Percentiles rank a stretch among this genome's conserved stretches.
phyloP scores from a whole-genome alignment of 768 basidiomycete genomes.

The Grammothele lineata region DNA sequence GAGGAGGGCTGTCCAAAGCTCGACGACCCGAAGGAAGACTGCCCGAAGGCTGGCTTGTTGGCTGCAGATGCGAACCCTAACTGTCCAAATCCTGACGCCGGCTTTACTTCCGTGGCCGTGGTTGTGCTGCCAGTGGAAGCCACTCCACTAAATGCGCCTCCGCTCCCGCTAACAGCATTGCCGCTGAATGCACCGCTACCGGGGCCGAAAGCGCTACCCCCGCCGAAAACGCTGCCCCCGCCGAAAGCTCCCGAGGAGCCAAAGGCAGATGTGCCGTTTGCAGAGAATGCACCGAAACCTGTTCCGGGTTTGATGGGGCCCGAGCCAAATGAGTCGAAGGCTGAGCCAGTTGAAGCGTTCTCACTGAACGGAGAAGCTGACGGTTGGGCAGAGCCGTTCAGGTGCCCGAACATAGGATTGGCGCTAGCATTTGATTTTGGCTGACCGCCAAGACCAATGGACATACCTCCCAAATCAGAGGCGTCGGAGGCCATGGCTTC shows the following conservation, averaged over 20 bases:
- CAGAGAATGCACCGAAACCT: conserved; percentile 29
- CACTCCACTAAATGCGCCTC: too few species aligned
- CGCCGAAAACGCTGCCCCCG: too few species aligned
- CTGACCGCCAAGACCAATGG: too few species aligned
- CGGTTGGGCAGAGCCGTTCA: conserved; percentile 7
- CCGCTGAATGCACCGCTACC: too few species aligned
- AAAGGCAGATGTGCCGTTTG: conserved; percentile 1
- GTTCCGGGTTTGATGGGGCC: conserved; percentile 21
- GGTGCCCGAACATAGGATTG: conserved; percentile 24
- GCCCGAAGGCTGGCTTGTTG: conserved; percentile 33
- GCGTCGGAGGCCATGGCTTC: conserved; percentile 20
- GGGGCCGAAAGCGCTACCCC: too few species aligned
- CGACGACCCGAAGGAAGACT: conserved; percentile 24
- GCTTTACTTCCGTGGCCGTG: background rate
- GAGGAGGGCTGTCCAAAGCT: conserved; percentile 27
- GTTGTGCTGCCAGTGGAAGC: background rate
- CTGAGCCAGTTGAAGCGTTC: too few species aligned
- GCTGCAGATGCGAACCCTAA: too few species aligned
- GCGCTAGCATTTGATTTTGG: too few species aligned
- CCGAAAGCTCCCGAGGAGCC: too few species aligned
- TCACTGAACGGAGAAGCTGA: too few species aligned
- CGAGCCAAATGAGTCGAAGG: background rate
- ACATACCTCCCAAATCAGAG: conserved; percentile 23
- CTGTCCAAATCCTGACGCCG: too few species aligned
- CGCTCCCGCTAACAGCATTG: too few species aligned